Evolutionary conservation across 495 filamentous ascomycete genomes (phyloP).

Genomic region (Penicillium chermesinum): DNA sequence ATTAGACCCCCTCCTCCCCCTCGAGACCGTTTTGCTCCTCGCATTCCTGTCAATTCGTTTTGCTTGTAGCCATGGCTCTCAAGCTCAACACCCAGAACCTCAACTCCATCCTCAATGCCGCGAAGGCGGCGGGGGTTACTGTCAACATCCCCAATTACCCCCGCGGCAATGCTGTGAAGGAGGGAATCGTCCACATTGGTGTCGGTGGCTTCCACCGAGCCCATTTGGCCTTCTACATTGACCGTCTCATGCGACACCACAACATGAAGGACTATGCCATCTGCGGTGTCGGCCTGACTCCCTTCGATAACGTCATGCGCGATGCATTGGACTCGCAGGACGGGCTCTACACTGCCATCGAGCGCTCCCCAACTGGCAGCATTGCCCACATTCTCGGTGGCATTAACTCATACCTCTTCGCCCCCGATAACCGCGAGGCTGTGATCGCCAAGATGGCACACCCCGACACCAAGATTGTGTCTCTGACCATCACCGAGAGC

Average conservation of each 20-base stretch:
- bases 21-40: conserved; percentile 1
- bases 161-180: conserved; percentile 39
- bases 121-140: conserved; percentile 19
- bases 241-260: conserved; percentile 44
- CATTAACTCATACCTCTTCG: conserved; percentile 47
- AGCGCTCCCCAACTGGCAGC: conserved; percentile 42
- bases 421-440: conserved; percentile 42
- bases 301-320: conserved; percentile 42
- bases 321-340: conserved; percentile 39
- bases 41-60: conserved; percentile 7
- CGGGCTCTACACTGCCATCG: conserved; percentile 43
- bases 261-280: conserved; percentile 40
- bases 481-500: conserved; percentile 47
- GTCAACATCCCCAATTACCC: conserved; percentile 33
- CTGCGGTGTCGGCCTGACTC: conserved; percentile 42
- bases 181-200: conserved; percentile 45
- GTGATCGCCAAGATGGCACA: conserved; percentile 47
- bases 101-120: conserved; percentile 21
- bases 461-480: conserved; percentile 45
- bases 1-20: background rate
- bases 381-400: conserved; percentile 39
- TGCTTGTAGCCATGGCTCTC: conserved; percentile 26
- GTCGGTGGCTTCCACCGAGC: conserved; percentile 47
- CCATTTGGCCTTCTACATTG: conserved; percentile 44
- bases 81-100: conserved; percentile 39